phyloP scores from a whole-genome alignment of 164 flowering plant species.

The Kingdonia uniflora region DNA sequence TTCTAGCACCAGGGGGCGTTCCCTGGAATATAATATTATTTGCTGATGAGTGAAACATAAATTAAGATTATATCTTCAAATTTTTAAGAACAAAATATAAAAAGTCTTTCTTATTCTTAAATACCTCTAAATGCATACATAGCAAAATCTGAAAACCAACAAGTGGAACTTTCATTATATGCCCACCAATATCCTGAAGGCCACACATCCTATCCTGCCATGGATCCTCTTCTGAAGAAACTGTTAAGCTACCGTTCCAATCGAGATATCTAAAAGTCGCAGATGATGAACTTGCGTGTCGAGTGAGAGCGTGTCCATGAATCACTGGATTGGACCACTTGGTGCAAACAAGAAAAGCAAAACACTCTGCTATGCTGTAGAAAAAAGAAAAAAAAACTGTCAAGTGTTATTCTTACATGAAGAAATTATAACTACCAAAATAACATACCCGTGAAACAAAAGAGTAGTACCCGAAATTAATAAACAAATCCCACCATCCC shows the following conservation, averaged over 20 bases:
- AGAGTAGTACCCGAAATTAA: conserved; percentile 64
- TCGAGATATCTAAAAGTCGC: conserved; percentile 49
- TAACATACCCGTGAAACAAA: not conserved
- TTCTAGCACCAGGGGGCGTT: conserved; percentile 54
- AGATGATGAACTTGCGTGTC: conserved; percentile 48
- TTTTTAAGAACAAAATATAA: not conserved
- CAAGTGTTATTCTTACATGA: not conserved
- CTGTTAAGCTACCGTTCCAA: conserved; percentile 64
- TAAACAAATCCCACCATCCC: conserved; percentile 97
- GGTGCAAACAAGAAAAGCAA: conserved; percentile 92
- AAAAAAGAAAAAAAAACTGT: not conserved
- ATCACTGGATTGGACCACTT: conserved; percentile 89
- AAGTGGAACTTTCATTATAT: conserved; percentile 79
- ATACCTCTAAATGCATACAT: conserved; percentile 86
- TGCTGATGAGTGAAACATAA: not conserved
- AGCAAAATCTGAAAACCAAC: conserved; percentile 69
- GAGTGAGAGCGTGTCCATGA: conserved; percentile 40
- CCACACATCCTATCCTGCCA: conserved; percentile 43
- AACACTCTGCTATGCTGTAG: conserved; percentile 85
- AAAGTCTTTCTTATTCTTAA: not conserved
- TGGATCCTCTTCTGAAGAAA: conserved; percentile 51
- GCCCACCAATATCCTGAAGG: conserved; percentile 83
- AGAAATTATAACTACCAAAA: not conserved
- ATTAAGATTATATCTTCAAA: not conserved
- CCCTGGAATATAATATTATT: conserved; percentile 44